Conservation (phyloP, 2,329 filamentous ascomycete genomes). For the Thelonectria olida region DNA sequence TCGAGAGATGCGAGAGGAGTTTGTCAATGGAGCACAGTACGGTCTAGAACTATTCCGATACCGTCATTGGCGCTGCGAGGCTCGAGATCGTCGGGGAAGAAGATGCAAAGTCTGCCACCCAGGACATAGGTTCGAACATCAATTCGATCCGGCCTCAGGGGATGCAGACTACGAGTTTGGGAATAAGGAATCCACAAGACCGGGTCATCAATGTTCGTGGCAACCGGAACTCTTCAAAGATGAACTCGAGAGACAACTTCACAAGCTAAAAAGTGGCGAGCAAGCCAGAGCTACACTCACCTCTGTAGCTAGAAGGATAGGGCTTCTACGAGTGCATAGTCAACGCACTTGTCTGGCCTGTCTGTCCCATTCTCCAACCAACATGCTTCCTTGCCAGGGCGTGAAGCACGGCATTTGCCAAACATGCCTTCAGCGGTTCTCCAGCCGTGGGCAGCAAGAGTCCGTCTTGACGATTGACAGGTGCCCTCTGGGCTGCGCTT, state of each 20-base stretch:
- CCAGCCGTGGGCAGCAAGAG: not conserved
- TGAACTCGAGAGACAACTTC: not conserved
- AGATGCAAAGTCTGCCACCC: not conserved
- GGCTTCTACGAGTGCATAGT: not conserved
- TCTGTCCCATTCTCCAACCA: conserved; percentile 15
- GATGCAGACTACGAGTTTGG: not conserved
- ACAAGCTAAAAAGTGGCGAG: not conserved
- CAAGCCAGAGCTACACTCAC: not conserved
- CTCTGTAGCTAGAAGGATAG: not conserved
- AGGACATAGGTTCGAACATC: not conserved
- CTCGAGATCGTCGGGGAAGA: not conserved
- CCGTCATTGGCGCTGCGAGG: not conserved
- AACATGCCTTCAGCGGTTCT: conserved; percentile 6
- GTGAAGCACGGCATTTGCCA: conserved; percentile 21
- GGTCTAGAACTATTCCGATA: not conserved
- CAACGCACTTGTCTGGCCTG: conserved; percentile 22
- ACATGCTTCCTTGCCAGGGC: conserved; percentile 20
- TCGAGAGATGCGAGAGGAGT: not conserved
- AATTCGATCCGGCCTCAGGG: not conserved
- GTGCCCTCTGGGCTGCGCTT: conserved; percentile 17
- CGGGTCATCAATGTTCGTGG: not conserved
- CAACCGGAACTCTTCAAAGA: not conserved
- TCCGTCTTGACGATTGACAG: not conserved
- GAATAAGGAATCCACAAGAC: not conserved
- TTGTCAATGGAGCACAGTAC: not conserved